Evolutionary conservation across 2,329 filamentous ascomycete genomes (phyloP).

Genomic region (Rutstroemia sp.): DNA sequence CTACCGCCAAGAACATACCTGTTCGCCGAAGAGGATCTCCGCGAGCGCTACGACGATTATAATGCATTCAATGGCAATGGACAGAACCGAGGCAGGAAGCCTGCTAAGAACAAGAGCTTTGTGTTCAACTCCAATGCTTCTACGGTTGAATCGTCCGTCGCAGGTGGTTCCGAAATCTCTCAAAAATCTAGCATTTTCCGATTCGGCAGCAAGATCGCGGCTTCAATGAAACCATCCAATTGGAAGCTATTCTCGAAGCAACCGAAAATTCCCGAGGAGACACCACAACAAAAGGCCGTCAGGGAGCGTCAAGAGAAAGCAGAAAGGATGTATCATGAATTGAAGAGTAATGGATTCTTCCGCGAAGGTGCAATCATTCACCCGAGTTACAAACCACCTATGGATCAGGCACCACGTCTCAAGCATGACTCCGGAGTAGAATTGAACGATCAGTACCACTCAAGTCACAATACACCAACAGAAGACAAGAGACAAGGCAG

Average conservation of each 20-base stretch:
- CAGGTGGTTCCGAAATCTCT: slow-evolving; percentile 25
- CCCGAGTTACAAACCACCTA: neutral
- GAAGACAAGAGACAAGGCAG: slow-evolving; percentile 24
- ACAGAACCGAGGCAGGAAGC: slow-evolving; percentile 11
- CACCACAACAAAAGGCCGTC: slow-evolving; percentile 36
- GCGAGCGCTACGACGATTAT: slow-evolving; percentile 12
- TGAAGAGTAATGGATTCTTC: slow-evolving; percentile 43
- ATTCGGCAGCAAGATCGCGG: slow-evolving; percentile 46
- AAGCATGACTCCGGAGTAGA: slow-evolving; percentile 27
- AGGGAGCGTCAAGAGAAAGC: slow-evolving; percentile 37
- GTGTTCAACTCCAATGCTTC: slow-evolving; percentile 14
- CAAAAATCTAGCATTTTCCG: slow-evolving; percentile 42
- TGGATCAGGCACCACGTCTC: neutral
- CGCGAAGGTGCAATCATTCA: slow-evolving; percentile 27
- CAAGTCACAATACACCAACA: slow-evolving; percentile 9
- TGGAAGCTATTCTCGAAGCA: slow-evolving; percentile 34
- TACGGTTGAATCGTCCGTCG: slow-evolving; percentile 15
- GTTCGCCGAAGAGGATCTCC: slow-evolving; percentile 19
- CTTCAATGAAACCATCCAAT: slow-evolving; percentile 46
- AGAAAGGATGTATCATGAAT: slow-evolving; percentile 43
- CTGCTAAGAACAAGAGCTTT: slow-evolving; percentile 12
- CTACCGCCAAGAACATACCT: slow-evolving; percentile 40
- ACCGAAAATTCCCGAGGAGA: slow-evolving; percentile 32
- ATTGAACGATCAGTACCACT: slow-evolving; percentile 12
- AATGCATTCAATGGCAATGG: neutral